A percentile compares a stretch with the other conserved stretches of the same genome.
These are phyloP conservation scores for Colletotrichum navitas DNA, from an alignment of 2,329 filamentous ascomycete species.

Conservation along the genomic window DNA sequence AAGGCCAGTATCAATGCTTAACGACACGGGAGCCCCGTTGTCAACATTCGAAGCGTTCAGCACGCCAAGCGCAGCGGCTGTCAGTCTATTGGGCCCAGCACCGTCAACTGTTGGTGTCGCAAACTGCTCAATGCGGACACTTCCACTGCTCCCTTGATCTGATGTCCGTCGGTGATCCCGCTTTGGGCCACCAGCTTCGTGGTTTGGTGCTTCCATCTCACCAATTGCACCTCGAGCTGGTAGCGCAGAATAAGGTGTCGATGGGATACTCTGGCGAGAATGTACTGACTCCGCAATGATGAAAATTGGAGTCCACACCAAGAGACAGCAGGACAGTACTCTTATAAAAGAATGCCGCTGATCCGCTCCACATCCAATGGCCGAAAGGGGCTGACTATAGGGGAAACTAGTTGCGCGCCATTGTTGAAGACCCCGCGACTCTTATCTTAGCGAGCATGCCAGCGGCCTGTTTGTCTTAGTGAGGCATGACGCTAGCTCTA, in stretches of 20 bases:
- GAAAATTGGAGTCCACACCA: no score
- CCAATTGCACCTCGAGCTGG: background rate
- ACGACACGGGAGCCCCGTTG: background rate
- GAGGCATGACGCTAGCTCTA: background rate
- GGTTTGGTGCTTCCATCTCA: background rate
- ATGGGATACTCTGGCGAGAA: background rate
- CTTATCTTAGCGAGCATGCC: slow-evolving; percentile 5
- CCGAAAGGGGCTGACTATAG: no score
- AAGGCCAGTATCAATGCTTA: slow-evolving; percentile 27
- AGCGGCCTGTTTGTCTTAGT: background rate
- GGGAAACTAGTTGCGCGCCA: background rate
- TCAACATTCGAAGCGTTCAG: slow-evolving; percentile 17
- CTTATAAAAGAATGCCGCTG: background rate
- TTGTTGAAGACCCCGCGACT: background rate
- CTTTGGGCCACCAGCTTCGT: background rate
- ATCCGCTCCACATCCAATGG: slow-evolving; percentile 5
- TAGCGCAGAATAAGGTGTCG: no score
- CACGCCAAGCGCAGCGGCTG: background rate
- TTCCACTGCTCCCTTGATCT: background rate
- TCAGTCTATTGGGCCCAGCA: background rate
- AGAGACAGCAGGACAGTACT: background rate
- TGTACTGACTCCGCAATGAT: background rate
- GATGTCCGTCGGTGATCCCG: background rate
- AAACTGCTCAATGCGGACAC: background rate
- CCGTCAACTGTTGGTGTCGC: background rate